Evolutionary conservation across 768 basidiomycete species (phyloP).

Genomic region (Mycena leptocephala): DNA sequence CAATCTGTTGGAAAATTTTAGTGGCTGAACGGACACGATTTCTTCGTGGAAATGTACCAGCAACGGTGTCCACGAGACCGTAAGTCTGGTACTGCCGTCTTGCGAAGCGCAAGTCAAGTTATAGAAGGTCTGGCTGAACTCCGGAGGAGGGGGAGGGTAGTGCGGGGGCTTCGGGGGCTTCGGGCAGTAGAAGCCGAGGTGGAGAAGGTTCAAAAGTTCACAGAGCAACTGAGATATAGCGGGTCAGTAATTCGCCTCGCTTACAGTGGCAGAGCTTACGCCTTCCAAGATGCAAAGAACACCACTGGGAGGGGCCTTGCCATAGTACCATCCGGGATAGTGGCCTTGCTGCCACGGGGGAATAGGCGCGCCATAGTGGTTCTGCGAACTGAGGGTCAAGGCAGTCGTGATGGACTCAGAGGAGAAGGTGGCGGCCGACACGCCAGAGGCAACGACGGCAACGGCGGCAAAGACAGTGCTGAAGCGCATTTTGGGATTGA

Average conservation of each 20-base stretch:
- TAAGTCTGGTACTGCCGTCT: slow-evolving; percentile 54
- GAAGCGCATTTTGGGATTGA: slow-evolving; percentile 31
- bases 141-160: slow-evolving; percentile 39
- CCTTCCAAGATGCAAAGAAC: neutral
- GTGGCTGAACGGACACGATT: neutral
- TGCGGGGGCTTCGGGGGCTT: slow-evolving; percentile 35
- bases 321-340: slow-evolving; percentile 59
- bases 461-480: slow-evolving; percentile 23
- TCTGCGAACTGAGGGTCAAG: slow-evolving; percentile 26
- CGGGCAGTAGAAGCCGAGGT: slow-evolving; percentile 45
- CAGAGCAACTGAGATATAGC: slow-evolving; percentile 38
- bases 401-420: slow-evolving; percentile 6
- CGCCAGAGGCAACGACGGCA: slow-evolving; percentile 21
- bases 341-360: slow-evolving; percentile 50
- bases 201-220: slow-evolving; percentile 42
- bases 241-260: neutral
- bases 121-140: slow-evolving; percentile 44
- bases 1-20: slow-evolving; percentile 43
- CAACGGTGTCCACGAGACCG: slow-evolving; percentile 52
- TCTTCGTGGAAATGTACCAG: slow-evolving; percentile 34
- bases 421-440: slow-evolving; percentile 10
- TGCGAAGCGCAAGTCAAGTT: slow-evolving; percentile 51
- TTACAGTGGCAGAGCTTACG: neutral
- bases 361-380: slow-evolving; percentile 53
- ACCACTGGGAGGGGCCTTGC: slow-evolving; percentile 30